Percentiles rank a stretch among this genome's conserved stretches.
phyloP scores from a whole-genome alignment of 805 yeast genomes.

The Candida argentea region DNA sequence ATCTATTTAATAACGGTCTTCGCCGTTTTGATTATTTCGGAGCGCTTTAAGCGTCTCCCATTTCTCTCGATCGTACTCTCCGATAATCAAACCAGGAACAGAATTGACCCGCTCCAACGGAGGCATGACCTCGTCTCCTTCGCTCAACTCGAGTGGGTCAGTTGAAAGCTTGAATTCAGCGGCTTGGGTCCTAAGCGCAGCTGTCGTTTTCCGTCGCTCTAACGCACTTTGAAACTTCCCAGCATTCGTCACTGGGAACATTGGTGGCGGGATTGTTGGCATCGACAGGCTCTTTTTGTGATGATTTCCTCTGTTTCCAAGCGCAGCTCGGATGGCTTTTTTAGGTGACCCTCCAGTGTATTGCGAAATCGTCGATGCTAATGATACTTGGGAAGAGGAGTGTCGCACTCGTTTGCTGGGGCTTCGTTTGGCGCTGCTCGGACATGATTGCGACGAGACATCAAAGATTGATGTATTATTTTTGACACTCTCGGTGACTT shows the following conservation, averaged over 20 bases:
- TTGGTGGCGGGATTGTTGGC: slow-evolving; percentile 3
- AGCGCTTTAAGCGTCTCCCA: slow-evolving; percentile 45
- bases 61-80: slow-evolving; percentile 57
- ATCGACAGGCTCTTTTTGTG: slow-evolving; percentile 8
- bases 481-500: too few species aligned
- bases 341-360: slow-evolving; percentile 24
- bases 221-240: too few species aligned
- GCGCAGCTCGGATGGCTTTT: too few species aligned
- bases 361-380: slow-evolving; percentile 16
- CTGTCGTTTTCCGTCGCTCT: too few species aligned
- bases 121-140: too few species aligned
- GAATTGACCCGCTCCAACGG: slow-evolving; percentile 34
- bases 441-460: too few species aligned
- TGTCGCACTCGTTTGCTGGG: too few species aligned
- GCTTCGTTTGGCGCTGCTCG: too few species aligned
- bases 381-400: slow-evolving; percentile 16
- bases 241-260: neutral
- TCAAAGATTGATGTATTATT: too few species aligned
- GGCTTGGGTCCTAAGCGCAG: too few species aligned
- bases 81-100: slow-evolving; percentile 48
- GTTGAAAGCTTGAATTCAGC: too few species aligned
- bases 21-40: slow-evolving; percentile 6
- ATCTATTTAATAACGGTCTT: neutral
- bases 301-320: slow-evolving; percentile 5
- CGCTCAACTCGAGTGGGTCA: too few species aligned